Percentiles rank a stretch among this genome's conserved stretches.
phyloP scores from a whole-genome alignment of 2,329 filamentous ascomycete species.

The Fusarium sarcochroum region DNA sequence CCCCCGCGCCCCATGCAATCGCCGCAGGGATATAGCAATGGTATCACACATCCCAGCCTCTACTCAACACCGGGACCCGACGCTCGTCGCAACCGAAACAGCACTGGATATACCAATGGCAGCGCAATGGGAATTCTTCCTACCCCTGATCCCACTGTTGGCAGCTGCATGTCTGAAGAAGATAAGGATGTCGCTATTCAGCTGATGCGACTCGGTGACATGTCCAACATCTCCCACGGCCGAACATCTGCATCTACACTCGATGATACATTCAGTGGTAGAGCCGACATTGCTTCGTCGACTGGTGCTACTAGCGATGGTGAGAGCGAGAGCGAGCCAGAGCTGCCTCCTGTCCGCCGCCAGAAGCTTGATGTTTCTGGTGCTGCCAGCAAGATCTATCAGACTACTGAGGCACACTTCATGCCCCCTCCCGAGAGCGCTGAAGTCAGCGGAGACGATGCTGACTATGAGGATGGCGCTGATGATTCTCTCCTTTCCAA shows the following conservation, averaged over 20 bases:
- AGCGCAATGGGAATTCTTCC: constrained; percentile 75
- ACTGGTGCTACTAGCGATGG: constrained; percentile 86
- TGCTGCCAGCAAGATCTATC: constrained; percentile 62
- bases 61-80: constrained; percentile 75
- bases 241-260: constrained; percentile 93
- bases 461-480: constrained; percentile 51
- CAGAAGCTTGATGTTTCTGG: constrained; percentile 67
- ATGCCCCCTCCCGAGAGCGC: constrained; percentile 65
- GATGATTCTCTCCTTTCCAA: constrained; percentile 55
- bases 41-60: constrained; percentile 62
- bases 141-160: constrained; percentile 96
- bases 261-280: constrained; percentile 93
- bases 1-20: constrained; percentile 83
- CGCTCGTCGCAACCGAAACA: constrained; percentile 76
- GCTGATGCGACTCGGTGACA: constrained; percentile 94
- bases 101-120: constrained; percentile 68
- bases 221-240: constrained; percentile 92
- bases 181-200: constrained; percentile 94
- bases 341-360: constrained; percentile 70
- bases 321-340: constrained; percentile 76
- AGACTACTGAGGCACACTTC: constrained; percentile 68
- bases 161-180: constrained; percentile 97
- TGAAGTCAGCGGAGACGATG: constrained; percentile 54
- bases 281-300: constrained; percentile 86
- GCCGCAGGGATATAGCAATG: constrained; percentile 79